These are phyloP conservation scores for Cicer chorassanicum DNA, from an alignment of 306 rosid species.

Conservation along the genomic window DNA sequence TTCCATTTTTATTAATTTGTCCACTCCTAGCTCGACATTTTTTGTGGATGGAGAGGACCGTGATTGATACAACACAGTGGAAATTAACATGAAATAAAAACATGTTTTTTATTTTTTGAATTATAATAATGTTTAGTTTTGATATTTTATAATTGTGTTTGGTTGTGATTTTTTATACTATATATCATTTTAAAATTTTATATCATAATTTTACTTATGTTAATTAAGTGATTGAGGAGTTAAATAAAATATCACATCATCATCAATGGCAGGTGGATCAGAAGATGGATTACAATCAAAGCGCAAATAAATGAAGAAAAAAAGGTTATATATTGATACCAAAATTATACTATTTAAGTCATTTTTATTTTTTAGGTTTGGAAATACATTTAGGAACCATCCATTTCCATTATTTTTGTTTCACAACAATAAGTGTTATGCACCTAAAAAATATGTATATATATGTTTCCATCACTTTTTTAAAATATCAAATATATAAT, in stretches of 20 bases:
- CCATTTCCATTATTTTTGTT: not conserved
- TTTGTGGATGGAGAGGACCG: not conserved
- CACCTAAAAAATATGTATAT: no score
- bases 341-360: not conserved
- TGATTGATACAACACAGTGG: not conserved
- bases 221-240: no score
- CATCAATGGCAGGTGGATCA: not conserved
- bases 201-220: no score
- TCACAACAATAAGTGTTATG: not conserved
- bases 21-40: not conserved
- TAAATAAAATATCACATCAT: not conserved
- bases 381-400: not conserved
- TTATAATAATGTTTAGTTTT: not conserved
- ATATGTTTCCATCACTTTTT: no score
- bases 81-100: not conserved
- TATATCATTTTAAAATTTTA: no score
- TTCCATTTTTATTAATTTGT: constrained; percentile 13
- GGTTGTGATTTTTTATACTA: not conserved
- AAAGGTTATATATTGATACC: not conserved
- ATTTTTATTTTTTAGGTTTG: not conserved
- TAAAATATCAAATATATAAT: no score
- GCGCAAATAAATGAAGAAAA: not conserved
- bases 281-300: not conserved
- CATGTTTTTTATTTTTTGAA: not conserved
- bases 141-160: not conserved